Conservation (phyloP, 176 grass and related monocot species). For the Dendrocalamus sinicus region DNA sequence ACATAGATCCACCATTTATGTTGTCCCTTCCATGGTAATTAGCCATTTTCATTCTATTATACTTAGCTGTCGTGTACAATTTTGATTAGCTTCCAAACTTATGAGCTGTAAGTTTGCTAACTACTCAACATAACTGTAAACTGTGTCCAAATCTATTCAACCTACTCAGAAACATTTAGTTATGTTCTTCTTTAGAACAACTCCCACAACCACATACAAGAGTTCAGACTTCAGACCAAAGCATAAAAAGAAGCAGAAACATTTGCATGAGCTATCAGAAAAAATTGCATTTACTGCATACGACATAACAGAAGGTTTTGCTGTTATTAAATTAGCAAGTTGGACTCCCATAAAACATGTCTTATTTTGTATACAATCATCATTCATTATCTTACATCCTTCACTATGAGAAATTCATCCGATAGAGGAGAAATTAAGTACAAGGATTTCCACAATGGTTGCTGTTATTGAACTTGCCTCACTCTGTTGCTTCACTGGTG, state of each 20-base stretch:
- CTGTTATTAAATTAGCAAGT: conserved; percentile 46
- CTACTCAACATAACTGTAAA: not conserved
- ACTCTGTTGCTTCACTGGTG: conserved; percentile 47
- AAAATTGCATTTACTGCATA: conserved; percentile 18
- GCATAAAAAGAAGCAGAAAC: not conserved
- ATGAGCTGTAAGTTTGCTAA: conserved; percentile 5
- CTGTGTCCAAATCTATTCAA: not conserved
- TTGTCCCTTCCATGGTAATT: not conserved
- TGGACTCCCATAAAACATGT: conserved; percentile 28
- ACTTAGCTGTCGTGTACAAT: not conserved
- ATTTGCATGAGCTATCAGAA: conserved; percentile 1
- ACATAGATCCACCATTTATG: not conserved
- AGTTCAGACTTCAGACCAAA: not conserved
- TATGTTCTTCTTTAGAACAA: conserved; percentile 5
- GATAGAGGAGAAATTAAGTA: conserved; percentile 5
- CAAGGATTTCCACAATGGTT: conserved; percentile 5
- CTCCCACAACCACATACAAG: not conserved
- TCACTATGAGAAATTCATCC: conserved; percentile 19
- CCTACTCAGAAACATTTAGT: not conserved
- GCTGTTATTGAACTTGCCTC: conserved; percentile 33
- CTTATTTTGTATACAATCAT: conserved; percentile 46
- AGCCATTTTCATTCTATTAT: conserved; percentile 2
- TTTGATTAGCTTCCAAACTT: not conserved
- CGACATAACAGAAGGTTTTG: not conserved
- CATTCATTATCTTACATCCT: conserved; percentile 41